Conservation (phyloP, 1,284 basidiomycete genomes). For the Pseudozyma sp. region DNA sequence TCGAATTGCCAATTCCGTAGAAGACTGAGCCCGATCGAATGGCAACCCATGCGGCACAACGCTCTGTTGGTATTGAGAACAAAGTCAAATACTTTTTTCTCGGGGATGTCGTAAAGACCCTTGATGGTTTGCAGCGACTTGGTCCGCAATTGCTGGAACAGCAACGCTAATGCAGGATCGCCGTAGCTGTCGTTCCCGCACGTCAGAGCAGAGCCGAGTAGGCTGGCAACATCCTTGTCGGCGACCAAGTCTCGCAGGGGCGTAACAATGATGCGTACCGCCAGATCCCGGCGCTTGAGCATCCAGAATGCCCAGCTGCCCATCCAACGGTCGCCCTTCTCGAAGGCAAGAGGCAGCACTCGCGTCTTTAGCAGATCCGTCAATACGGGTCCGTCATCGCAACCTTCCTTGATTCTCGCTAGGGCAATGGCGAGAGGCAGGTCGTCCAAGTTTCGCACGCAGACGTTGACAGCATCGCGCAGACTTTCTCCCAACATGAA, state of each 20-base stretch:
- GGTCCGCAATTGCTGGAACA: conserved; percentile 88
- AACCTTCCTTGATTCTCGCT: conserved; percentile 82
- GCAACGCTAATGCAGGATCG: conserved; percentile 86
- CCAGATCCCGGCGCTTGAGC: conserved; percentile 83
- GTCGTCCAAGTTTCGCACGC: conserved; percentile 86
- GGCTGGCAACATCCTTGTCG: conserved; percentile 21
- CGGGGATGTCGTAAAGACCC: conserved; percentile 88
- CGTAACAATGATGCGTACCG: conserved; percentile 81
- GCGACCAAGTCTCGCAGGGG: conserved; percentile 38
- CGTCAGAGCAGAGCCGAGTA: conserved; percentile 69
- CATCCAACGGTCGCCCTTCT: conserved; percentile 89
- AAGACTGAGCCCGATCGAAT: conserved; percentile 84
- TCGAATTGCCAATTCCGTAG: conserved; percentile 91
- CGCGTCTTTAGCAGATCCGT: conserved; percentile 77
- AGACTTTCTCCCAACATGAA: conserved; percentile 90
- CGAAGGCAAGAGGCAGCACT: conserved; percentile 85
- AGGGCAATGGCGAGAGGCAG: conserved; percentile 89
- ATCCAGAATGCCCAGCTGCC: conserved; percentile 97
- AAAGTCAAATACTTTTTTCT: conserved; percentile 88
- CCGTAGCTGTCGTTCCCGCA: conserved; percentile 85
- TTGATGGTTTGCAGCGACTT: conserved; percentile 91
- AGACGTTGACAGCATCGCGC: conserved; percentile 91
- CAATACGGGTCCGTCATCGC: conserved; percentile 82
- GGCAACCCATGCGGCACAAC: conserved; percentile 95
- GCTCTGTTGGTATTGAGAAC: conserved; percentile 90